These are phyloP conservation scores for Fraxinus albicans DNA, from an alignment of 305 asterid genomes.

Conservation along the genomic window DNA sequence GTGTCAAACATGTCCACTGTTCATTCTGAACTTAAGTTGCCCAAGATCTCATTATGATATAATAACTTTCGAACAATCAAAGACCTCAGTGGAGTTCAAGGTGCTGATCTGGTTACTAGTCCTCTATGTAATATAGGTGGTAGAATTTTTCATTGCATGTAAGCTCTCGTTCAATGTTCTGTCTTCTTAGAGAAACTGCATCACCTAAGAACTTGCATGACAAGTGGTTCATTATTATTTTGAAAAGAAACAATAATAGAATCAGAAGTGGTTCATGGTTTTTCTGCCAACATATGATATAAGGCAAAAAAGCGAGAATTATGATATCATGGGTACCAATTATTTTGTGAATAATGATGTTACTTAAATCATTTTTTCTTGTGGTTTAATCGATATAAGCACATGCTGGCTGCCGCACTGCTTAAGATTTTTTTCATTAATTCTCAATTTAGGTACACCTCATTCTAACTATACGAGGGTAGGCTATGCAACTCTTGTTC, in stretches of 20 bases:
- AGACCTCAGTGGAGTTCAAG: slow-evolving; percentile 80
- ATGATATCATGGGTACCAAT: slow-evolving; percentile 11
- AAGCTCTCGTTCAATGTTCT: slow-evolving; percentile 1
- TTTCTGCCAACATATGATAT: slow-evolving; percentile 3
- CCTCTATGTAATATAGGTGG: neutral
- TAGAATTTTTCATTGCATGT: slow-evolving; percentile 17
- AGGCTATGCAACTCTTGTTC: slow-evolving; percentile 11
- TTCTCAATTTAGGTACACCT: slow-evolving; percentile 14
- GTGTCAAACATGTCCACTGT: slow-evolving; percentile 57
- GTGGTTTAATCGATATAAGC: neutral
- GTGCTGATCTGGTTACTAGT: slow-evolving; percentile 35
- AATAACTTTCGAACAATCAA: slow-evolving; percentile 58
- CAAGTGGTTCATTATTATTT: slow-evolving; percentile 2
- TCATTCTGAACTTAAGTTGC: slow-evolving; percentile 73
- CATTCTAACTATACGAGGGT: neutral
- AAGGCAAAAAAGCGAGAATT: neutral
- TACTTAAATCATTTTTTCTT: neutral
- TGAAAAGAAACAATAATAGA: neutral
- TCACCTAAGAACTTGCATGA: neutral
- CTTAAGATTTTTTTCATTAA: neutral
- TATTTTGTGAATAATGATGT: slow-evolving; percentile 3
- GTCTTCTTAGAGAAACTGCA: slow-evolving; percentile 20
- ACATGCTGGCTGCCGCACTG: slow-evolving; percentile 12
- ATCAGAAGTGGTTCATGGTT: neutral
- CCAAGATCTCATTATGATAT: slow-evolving; percentile 77